Conservation (phyloP, 805 yeast species). For the Yarrowia sp. region DNA sequence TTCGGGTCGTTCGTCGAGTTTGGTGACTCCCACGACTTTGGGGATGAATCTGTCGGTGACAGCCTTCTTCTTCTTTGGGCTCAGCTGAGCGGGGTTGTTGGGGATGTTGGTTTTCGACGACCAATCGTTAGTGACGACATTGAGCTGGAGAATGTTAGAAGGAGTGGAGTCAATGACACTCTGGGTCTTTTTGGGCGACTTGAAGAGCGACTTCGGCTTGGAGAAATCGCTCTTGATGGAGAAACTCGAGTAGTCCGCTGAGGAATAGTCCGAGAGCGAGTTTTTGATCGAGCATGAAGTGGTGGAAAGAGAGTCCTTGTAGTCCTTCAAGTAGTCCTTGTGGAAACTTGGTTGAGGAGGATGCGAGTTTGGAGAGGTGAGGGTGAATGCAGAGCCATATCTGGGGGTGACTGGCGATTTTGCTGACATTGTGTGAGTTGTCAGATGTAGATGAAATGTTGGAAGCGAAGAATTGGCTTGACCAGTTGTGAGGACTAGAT, state of each 20-base stretch:
- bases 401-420: constrained; percentile 23
- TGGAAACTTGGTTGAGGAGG: not conserved
- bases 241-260: constrained; percentile 9
- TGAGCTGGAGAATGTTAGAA: constrained; percentile 24
- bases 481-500: not conserved
- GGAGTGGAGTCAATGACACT: constrained; percentile 28
- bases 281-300: constrained; percentile 14
- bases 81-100: not conserved
- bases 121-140: constrained; percentile 32
- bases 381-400: constrained; percentile 9
- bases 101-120: constrained; percentile 13
- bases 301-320: not conserved
- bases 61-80: constrained; percentile 25
- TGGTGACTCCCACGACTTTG: constrained; percentile 19
- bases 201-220: constrained; percentile 17
- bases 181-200: constrained; percentile 25
- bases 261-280: constrained; percentile 7
- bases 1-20: constrained; percentile 8
- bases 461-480: not conserved
- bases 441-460: not conserved
- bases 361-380: constrained; percentile 25
- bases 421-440: not conserved
- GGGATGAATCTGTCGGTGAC: constrained; percentile 30
- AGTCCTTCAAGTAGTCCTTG: not conserved
- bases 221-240: constrained; percentile 25